These are phyloP conservation scores for Neofusicoccum kwambonambiense DNA, from an alignment of 2,329 filamentous ascomycete genomes.

Conservation along the genomic window DNA sequence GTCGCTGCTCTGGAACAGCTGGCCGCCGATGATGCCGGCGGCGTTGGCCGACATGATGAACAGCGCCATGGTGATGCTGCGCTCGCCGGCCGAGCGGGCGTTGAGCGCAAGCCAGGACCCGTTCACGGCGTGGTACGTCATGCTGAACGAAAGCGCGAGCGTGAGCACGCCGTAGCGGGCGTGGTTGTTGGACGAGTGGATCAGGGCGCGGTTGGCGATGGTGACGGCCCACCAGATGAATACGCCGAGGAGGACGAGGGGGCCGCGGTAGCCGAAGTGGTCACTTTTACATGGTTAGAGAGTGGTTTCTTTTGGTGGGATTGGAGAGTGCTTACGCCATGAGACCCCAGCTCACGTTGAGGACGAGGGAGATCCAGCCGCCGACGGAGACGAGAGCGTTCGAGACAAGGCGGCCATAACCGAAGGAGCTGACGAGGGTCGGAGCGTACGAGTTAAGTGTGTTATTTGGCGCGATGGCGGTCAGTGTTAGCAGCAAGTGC, in stretches of 20 bases:
- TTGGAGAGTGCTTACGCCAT: neutral
- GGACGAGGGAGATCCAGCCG: constrained; percentile 29
- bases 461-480: constrained; percentile 31
- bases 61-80: constrained; percentile 24
- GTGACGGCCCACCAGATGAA: constrained; percentile 19
- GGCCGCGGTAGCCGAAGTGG: constrained; percentile 11
- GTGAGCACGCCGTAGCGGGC: constrained; percentile 18
- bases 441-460: constrained; percentile 35
- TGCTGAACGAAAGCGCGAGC: constrained; percentile 12
- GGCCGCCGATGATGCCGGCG: constrained; percentile 23
- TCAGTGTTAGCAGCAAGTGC: constrained; percentile 34
- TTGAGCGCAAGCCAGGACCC: constrained; percentile 25
- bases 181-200: neutral
- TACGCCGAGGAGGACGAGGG: constrained; percentile 15
- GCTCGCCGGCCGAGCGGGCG: constrained; percentile 22
- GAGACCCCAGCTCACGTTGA: constrained; percentile 19
- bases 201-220: constrained; percentile 13
- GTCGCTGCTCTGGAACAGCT: constrained; percentile 23
- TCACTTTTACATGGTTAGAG: neutral
- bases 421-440: constrained; percentile 28
- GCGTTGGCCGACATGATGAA: constrained; percentile 25
- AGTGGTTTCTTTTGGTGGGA: too few species aligned
- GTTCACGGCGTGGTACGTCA: constrained; percentile 21
- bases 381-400: constrained; percentile 36
- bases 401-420: constrained; percentile 28